Evolutionary conservation across 2,329 filamentous ascomycete species (phyloP).

Genomic region (Ascosphaera aggregata): DNA sequence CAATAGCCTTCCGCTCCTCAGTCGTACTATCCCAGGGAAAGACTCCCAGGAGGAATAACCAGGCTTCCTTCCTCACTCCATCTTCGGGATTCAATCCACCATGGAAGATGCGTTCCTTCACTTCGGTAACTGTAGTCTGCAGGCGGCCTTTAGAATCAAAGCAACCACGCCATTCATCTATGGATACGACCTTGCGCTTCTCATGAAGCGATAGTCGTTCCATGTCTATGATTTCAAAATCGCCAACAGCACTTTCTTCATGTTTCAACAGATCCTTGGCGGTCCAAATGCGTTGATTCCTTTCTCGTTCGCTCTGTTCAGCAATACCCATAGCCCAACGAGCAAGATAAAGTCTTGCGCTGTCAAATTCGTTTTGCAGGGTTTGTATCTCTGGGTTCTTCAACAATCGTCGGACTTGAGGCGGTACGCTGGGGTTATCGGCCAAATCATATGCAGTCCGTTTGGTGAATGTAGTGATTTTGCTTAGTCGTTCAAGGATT

Average conservation of each 20-base stretch:
- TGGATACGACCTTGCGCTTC: conserved; percentile 48
- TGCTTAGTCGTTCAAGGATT: conserved; percentile 86
- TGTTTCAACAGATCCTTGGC: conserved; percentile 79
- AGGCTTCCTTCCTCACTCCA: conserved; percentile 85
- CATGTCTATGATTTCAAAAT: conserved; percentile 79
- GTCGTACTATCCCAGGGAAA: conserved; percentile 80
- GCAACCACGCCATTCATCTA: conserved; percentile 77
- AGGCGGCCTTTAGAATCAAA: conserved; percentile 64
- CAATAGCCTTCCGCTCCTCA: conserved; percentile 61
- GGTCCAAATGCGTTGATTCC: conserved; percentile 74
- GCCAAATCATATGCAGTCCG: conserved; percentile 78
- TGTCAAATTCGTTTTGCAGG: conserved; percentile 91
- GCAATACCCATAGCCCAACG: conserved; percentile 98
- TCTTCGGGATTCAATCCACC: conserved; percentile 76
- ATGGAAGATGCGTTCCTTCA: conserved; percentile 94
- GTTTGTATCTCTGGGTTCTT: conserved; percentile 88
- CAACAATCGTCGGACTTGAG: conserved; percentile 63
- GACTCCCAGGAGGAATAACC: conserved; percentile 80
- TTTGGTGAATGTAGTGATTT: conserved; percentile 87
- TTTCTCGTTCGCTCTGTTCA: conserved; percentile 80
- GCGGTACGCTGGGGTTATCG: conserved; percentile 77
- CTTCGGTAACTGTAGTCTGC: conserved; percentile 64
- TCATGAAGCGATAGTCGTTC: conserved; percentile 56
- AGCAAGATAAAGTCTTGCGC: conserved; percentile 77
- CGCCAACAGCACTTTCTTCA: conserved; percentile 83